These are phyloP conservation scores for Gossypium longicalyx DNA, from an alignment of 345 rosid species.

Conservation along the genomic window DNA sequence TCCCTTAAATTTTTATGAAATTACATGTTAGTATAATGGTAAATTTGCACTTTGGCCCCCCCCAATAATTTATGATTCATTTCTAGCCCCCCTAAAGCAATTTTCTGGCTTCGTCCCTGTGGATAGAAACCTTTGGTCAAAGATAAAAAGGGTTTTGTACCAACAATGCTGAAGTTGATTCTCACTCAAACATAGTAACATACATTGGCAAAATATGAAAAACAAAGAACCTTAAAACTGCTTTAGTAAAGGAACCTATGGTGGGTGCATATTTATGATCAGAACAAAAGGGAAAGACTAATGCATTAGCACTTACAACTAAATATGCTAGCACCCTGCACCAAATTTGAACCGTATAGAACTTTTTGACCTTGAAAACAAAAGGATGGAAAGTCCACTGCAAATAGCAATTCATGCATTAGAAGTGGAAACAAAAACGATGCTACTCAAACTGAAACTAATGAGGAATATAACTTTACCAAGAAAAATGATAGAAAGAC, in stretches of 20 bases:
- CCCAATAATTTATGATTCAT: too few species aligned
- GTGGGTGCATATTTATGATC: conserved; percentile 3
- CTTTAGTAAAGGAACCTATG: too few species aligned
- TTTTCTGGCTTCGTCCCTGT: too few species aligned
- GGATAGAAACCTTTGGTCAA: background rate
- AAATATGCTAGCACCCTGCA: conserved; percentile 95
- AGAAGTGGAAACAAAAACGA: background rate
- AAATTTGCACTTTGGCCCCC: too few species aligned
- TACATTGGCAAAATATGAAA: too few species aligned
- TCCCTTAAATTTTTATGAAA: too few species aligned
- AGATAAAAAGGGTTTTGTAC: background rate
- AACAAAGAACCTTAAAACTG: too few species aligned
- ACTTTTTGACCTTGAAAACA: conserved; percentile 84
- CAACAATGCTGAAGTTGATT: background rate
- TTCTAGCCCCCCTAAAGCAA: too few species aligned
- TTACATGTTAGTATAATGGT: too few species aligned
- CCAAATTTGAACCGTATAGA: conserved; percentile 94
- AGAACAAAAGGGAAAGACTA: background rate
- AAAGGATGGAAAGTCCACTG: conserved; percentile 99
- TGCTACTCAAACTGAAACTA: background rate
- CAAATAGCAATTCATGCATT: conserved; percentile 19
- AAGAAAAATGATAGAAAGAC: conserved; percentile 66
- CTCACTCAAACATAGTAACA: background rate
- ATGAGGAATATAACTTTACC: conserved; percentile 46
- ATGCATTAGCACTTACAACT: conserved; percentile 61